Percentiles rank a stretch among this genome's conserved stretches.
Evolutionary conservation across 2,329 filamentous ascomycete genomes (phyloP).

Genomic region (Mycosphaerelloides madeirae): DNA sequence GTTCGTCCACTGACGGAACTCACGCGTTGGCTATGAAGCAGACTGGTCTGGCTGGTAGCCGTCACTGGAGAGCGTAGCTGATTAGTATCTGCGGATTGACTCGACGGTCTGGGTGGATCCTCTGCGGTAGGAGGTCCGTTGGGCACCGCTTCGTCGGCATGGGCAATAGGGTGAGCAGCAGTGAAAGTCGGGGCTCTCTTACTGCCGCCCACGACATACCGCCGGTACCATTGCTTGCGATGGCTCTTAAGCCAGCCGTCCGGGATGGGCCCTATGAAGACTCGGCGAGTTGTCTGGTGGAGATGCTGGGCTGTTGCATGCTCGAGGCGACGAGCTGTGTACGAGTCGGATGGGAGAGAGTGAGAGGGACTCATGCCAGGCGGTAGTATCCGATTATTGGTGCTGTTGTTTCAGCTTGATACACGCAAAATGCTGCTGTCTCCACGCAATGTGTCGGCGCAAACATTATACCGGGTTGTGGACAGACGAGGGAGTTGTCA

Average conservation of each 20-base stretch:
- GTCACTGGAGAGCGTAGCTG: constrained; percentile 5
- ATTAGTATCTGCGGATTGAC: no score
- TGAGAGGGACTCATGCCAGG: constrained; percentile 14
- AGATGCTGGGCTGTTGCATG: constrained; percentile 59
- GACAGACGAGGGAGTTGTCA: no score
- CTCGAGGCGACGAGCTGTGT: constrained; percentile 41
- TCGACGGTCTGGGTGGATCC: neutral
- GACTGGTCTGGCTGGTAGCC: constrained; percentile 24
- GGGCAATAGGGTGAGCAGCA: constrained; percentile 20
- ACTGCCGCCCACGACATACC: constrained; percentile 39
- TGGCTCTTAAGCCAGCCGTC: constrained; percentile 61
- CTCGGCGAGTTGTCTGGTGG: constrained; percentile 56
- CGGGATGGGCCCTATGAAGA: constrained; percentile 63
- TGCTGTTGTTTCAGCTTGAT: neutral
- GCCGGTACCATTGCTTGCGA: constrained; percentile 59
- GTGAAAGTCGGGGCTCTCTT: constrained; percentile 26
- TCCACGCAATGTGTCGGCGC: neutral
- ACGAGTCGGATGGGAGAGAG: constrained; percentile 26
- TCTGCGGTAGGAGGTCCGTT: neutral
- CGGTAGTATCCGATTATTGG: neutral
- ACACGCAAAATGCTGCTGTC: no score
- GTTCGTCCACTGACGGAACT: constrained; percentile 2
- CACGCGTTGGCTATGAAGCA: constrained; percentile 20
- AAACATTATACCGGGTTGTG: neutral
- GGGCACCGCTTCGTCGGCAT: neutral